phyloP scores from a whole-genome alignment of 1,139 yeast species.

The Barnettozyma hawaiiensis region DNA sequence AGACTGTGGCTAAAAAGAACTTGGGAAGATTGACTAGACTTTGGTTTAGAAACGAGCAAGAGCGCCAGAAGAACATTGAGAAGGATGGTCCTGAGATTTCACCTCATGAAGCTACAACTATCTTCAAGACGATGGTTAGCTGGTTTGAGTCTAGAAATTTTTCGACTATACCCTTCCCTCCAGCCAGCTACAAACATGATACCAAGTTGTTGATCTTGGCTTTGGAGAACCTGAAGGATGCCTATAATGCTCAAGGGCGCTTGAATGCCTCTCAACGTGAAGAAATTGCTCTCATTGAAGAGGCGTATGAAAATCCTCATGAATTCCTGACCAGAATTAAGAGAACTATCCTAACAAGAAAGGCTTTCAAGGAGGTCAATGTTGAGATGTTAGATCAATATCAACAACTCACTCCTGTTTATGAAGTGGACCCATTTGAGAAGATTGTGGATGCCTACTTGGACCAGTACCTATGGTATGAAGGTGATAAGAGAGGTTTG shows the following conservation, averaged over 20 bases:
- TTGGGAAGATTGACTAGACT: slow-evolving; percentile 85
- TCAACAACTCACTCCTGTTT: slow-evolving; percentile 79
- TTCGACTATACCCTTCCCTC: slow-evolving; percentile 91
- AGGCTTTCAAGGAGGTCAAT: slow-evolving; percentile 87
- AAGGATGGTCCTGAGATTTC: slow-evolving; percentile 84
- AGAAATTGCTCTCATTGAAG: slow-evolving; percentile 88
- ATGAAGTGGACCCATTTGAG: slow-evolving; percentile 84
- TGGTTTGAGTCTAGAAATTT: slow-evolving; percentile 90
- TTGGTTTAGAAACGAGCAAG: slow-evolving; percentile 92
- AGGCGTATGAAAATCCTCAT: slow-evolving; percentile 95
- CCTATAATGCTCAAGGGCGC: slow-evolving; percentile 76
- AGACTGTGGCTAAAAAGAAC: slow-evolving; percentile 89
- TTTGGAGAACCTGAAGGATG: slow-evolving; percentile 79
- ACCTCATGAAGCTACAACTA: slow-evolving; percentile 83
- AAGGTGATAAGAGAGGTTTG: slow-evolving; percentile 77
- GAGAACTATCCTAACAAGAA: slow-evolving; percentile 74
- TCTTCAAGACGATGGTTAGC: slow-evolving; percentile 81
- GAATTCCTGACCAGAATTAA: slow-evolving; percentile 84
- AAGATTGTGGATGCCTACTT: slow-evolving; percentile 94
- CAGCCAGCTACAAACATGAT: slow-evolving; percentile 86
- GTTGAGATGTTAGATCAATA: slow-evolving; percentile 92
- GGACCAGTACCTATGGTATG: slow-evolving; percentile 95
- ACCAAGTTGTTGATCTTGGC: slow-evolving; percentile 87
- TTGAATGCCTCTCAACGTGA: slow-evolving; percentile 85
- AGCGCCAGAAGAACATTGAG: slow-evolving; percentile 72